Percentiles rank a stretch among this genome's conserved stretches.
Conservation (phyloP, 306 rosid species). For the Gleditsia sinensis region DNA sequence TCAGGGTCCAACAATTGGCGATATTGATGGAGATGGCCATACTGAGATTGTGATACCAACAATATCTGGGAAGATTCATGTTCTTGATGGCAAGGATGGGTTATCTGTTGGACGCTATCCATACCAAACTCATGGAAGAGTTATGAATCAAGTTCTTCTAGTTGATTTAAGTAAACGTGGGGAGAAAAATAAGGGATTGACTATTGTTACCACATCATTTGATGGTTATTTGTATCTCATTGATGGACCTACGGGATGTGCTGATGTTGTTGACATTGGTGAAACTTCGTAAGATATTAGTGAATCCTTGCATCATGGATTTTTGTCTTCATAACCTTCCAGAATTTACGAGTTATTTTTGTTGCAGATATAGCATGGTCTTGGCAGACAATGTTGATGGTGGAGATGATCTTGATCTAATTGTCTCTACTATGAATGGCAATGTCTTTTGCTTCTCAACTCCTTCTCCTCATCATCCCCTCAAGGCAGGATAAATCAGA, state of each 20-base stretch:
- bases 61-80: slow-evolving; percentile 83
- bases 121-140: slow-evolving; percentile 88
- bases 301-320: slow-evolving; percentile 15
- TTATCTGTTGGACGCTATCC: slow-evolving; percentile 79
- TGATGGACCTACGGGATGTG: slow-evolving; percentile 95
- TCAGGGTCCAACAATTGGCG: slow-evolving; percentile 93
- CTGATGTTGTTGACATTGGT: slow-evolving; percentile 97
- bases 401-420: slow-evolving; percentile 96
- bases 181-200: slow-evolving; percentile 83
- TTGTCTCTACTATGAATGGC: slow-evolving; percentile 97
- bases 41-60: slow-evolving; percentile 96
- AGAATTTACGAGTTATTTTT: slow-evolving; percentile 18
- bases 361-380: slow-evolving; percentile 95
- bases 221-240: slow-evolving; percentile 95
- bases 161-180: slow-evolving; percentile 77
- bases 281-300: slow-evolving; percentile 90
- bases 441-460: slow-evolving; percentile 96
- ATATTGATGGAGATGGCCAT: slow-evolving; percentile 94
- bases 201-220: slow-evolving; percentile 88
- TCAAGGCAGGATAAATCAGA: slow-evolving; percentile 64
- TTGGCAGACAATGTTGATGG: slow-evolving; percentile 99
- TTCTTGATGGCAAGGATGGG: slow-evolving; percentile 97
- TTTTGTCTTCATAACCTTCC: slow-evolving; percentile 26
- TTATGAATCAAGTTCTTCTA: slow-evolving; percentile 94
- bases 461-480: slow-evolving; percentile 90